A percentile compares a stretch with the other conserved stretches of the same genome.
Evolutionary conservation across 2,329 filamentous ascomycete genomes (phyloP).

Genomic region (Epichloe scottii): DNA sequence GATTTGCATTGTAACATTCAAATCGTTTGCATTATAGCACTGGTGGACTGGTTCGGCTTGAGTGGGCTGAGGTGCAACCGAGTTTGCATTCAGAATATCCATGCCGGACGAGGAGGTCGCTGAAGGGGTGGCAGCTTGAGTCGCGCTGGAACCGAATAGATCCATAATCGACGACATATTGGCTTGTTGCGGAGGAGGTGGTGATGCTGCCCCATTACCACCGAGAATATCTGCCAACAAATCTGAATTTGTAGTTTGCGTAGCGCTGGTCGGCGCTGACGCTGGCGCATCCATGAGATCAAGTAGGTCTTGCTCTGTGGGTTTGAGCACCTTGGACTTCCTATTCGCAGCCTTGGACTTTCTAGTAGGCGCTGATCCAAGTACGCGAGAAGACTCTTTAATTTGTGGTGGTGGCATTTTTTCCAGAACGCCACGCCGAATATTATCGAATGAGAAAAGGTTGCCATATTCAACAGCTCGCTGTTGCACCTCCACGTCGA

Average conservation of each 20-base stretch:
- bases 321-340: conserved; percentile 65
- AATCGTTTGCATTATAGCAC: conserved; percentile 78
- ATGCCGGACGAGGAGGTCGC: conserved; percentile 29
- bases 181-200: conserved; percentile 40
- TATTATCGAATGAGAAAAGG: conserved; percentile 79
- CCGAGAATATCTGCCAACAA: conserved; percentile 86
- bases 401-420: conserved; percentile 98
- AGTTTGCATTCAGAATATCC: conserved; percentile 37
- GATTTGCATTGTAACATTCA: conserved; percentile 69
- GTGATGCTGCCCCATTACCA: conserved; percentile 39
- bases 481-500: conserved; percentile 94
- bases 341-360: conserved; percentile 59
- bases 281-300: conserved; percentile 77
- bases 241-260: conserved; percentile 63
- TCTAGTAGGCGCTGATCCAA: conserved; percentile 62
- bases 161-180: conserved; percentile 75
- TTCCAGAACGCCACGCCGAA: conserved; percentile 81
- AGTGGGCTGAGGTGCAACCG: conserved; percentile 29
- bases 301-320: conserved; percentile 81
- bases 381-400: conserved; percentile 81
- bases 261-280: conserved; percentile 34
- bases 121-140: conserved; percentile 20
- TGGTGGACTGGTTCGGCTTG: conserved; percentile 44
- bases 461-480: conserved; percentile 91
- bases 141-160: conserved; percentile 50